Evolutionary conservation across 73 alveolate species (phyloP).

Genomic region (Stentor coeruleus): DNA sequence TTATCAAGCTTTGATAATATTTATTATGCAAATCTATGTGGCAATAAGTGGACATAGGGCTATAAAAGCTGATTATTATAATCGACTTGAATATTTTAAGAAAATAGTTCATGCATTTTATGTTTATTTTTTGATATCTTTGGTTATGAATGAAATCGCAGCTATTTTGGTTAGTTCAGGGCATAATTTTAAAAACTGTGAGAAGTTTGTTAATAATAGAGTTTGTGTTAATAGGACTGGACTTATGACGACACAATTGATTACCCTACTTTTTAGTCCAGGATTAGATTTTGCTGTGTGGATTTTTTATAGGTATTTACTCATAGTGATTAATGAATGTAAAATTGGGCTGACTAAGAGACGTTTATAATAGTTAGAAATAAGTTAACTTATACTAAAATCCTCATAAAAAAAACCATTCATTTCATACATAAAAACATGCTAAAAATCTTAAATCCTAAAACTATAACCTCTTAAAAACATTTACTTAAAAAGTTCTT

Average conservation of each 20-base stretch:
- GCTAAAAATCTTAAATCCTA: too few species aligned
- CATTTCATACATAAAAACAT: too few species aligned
- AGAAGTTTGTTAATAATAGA: not conserved
- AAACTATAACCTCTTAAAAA: too few species aligned
- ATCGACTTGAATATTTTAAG: not conserved
- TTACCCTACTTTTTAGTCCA: not conserved
- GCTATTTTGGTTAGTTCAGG: not conserved
- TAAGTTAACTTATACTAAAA: too few species aligned
- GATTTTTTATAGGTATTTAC: not conserved
- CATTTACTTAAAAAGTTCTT: too few species aligned
- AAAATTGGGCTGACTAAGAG: not conserved
- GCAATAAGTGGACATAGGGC: not conserved
- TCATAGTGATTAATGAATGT: not conserved
- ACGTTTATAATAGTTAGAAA: too few species aligned
- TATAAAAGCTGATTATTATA: not conserved
- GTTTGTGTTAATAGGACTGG: slow-evolving; percentile 5
- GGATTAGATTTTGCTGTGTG: not conserved
- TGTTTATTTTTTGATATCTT: not conserved
- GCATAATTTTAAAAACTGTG: not conserved
- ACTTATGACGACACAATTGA: slow-evolving; percentile 3
- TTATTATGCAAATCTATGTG: not conserved
- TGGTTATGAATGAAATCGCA: not conserved
- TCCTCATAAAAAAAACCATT: too few species aligned
- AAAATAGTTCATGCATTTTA: not conserved
- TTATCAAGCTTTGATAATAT: not conserved